Evolutionary conservation across 306 rosid species (phyloP).

Genomic region (Alnus glutinosa): DNA sequence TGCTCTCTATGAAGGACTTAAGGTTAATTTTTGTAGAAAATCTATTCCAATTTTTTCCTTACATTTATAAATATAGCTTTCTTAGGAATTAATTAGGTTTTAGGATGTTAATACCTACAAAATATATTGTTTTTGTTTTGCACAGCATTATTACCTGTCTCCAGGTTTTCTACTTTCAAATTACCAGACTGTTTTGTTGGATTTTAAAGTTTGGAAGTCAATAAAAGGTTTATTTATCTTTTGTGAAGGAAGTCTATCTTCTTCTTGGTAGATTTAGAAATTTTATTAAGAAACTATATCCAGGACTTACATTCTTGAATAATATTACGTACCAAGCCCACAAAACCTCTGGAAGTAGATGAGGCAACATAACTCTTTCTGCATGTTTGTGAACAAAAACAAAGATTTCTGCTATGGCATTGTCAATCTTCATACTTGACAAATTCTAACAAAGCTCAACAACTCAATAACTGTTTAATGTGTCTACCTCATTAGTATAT

Average conservation of each 20-base stretch:
- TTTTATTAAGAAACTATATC: not conserved
- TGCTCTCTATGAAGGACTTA: conserved; percentile 96
- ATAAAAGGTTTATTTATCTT: not conserved
- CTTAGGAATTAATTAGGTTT: not conserved
- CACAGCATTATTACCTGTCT: not conserved
- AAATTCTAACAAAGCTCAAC: not conserved
- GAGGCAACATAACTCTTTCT: not conserved
- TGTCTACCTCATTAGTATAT: not conserved
- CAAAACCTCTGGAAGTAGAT: not conserved
- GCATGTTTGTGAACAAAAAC: not conserved
- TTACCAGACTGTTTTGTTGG: not conserved
- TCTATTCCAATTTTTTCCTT: conserved; percentile 1
- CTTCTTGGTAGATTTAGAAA: not conserved
- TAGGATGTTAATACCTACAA: not conserved
- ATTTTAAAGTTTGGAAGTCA: not conserved
- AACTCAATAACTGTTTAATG: not conserved
- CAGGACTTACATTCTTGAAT: not conserved
- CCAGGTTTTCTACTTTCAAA: not conserved
- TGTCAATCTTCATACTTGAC: not conserved
- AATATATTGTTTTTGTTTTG: not conserved
- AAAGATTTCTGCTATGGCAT: not conserved
- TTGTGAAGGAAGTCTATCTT: not conserved
- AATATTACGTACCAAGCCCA: not conserved
- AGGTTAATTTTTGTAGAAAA: conserved; percentile 47
- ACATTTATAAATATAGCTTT: not conserved